These are phyloP conservation scores for Chaetomium olivaceum DNA, from an alignment of 2,329 filamentous ascomycete genomes.

Conservation along the genomic window DNA sequence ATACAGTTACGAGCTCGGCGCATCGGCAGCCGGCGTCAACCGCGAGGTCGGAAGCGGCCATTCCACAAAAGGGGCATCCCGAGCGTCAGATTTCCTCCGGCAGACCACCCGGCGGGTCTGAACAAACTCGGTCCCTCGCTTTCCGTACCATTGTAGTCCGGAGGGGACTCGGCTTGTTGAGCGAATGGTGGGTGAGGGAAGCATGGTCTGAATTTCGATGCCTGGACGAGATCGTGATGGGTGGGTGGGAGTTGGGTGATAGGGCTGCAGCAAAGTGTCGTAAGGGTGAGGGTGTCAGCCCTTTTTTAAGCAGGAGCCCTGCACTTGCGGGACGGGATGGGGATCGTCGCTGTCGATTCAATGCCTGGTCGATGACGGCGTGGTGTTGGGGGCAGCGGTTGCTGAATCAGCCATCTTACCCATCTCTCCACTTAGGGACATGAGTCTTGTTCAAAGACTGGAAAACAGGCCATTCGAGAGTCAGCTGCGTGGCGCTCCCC, in stretches of 20 bases:
- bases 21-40: constrained; percentile 20
- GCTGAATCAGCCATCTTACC: constrained; percentile 31
- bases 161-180: constrained; percentile 30
- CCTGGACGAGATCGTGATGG: not conserved
- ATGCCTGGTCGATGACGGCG: not conserved
- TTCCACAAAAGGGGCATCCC: constrained; percentile 15
- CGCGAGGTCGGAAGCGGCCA: constrained; percentile 21
- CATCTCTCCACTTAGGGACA: constrained; percentile 19
- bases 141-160: constrained; percentile 27
- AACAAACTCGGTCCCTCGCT: constrained; percentile 25
- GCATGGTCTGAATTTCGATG: constrained; percentile 3
- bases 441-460: not conserved
- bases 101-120: constrained; percentile 26
- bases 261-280: not conserved
- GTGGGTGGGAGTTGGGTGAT: not conserved
- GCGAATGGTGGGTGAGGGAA: constrained; percentile 25
- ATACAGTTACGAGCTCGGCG: constrained; percentile 19
- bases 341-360: not conserved
- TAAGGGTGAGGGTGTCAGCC: not conserved
- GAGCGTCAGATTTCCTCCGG: constrained; percentile 15
- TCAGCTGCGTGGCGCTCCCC: not conserved
- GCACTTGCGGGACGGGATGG: not conserved
- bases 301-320: not conserved
- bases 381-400: constrained; percentile 19
- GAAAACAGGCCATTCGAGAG: not conserved